A percentile compares a stretch with the other conserved stretches of the same genome.
phyloP scores from a whole-genome alignment of 768 basidiomycete species.

The Phlegmacium glaucopus region DNA sequence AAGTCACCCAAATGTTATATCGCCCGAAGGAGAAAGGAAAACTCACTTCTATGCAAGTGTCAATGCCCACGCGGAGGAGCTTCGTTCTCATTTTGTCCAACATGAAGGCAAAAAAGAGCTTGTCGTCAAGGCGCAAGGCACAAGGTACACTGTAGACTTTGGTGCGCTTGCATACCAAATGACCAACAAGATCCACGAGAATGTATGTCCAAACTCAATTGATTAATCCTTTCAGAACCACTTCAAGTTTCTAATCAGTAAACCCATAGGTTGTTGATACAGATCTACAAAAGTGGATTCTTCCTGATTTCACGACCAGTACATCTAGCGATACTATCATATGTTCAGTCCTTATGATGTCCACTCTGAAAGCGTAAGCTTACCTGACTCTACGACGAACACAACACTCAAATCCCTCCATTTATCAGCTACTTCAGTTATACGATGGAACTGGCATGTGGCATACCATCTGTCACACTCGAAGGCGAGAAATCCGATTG shows the following conservation, averaged over 20 bases:
- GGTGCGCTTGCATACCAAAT: conserved; percentile 25
- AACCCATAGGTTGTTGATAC: conserved; percentile 21
- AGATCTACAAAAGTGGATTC: conserved; percentile 34
- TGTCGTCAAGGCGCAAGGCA: conserved; percentile 15
- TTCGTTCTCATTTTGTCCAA: conserved; percentile 26
- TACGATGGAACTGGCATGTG: conserved; percentile 27
- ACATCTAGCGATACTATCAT: conserved; percentile 34
- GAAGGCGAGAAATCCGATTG: conserved; percentile 39
- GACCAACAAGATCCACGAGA: conserved; percentile 19
- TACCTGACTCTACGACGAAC: not conserved
- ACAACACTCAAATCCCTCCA: not conserved
- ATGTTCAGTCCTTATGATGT: conserved; percentile 40
- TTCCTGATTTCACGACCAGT: conserved; percentile 43
- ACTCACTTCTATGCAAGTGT: no score
- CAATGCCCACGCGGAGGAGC: conserved; percentile 31
- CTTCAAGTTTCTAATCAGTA: no score
- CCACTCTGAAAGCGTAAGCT: conserved; percentile 30
- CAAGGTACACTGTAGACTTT: conserved; percentile 26
- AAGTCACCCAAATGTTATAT: no score
- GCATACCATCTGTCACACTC: conserved; percentile 43
- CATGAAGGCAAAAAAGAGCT: conserved; percentile 30
- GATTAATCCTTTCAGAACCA: no score
- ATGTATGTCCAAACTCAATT: no score
- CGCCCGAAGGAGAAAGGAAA: no score
- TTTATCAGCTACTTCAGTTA: conserved; percentile 33